Conservation (phyloP, 495 filamentous ascomycete genomes). For the Podospora fimiseda region DNA sequence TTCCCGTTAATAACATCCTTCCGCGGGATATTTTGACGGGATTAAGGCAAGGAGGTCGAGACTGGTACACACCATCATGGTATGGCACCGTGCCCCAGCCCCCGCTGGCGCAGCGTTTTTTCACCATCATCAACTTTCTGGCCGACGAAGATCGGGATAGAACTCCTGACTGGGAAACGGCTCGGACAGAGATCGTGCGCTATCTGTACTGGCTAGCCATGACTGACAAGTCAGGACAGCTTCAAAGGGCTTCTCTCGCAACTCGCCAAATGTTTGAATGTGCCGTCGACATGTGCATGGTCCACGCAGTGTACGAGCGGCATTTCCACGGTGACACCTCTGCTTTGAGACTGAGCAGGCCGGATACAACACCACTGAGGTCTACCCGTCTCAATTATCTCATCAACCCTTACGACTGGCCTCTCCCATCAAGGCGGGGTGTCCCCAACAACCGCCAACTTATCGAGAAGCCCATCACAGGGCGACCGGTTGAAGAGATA, state of each 20-base stretch:
- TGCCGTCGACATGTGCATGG: conserved; percentile 16
- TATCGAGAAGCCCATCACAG: conserved; percentile 6
- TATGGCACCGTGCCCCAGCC: conserved; percentile 18
- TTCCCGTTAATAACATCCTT: background rate
- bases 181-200: conserved; percentile 12
- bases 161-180: conserved; percentile 17
- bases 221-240: conserved; percentile 13
- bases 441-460: conserved; percentile 5
- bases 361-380: conserved; percentile 5
- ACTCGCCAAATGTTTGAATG: conserved; percentile 20
- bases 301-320: conserved; percentile 23
- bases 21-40: background rate
- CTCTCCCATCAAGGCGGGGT: conserved; percentile 3
- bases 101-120: conserved; percentile 20
- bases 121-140: conserved; percentile 25
- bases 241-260: conserved; percentile 8
- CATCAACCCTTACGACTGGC: conserved; percentile 11
- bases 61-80: conserved; percentile 18
- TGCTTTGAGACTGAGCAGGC: conserved; percentile 8
- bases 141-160: conserved; percentile 29
- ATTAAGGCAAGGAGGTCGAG: background rate
- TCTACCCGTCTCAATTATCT: conserved; percentile 21
- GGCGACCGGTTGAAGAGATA: conserved; percentile 5
- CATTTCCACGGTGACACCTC: conserved; percentile 16
- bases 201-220: conserved; percentile 26